A percentile compares a stretch with the other conserved stretches of the same genome.
These are phyloP conservation scores for Venturia aucupariae DNA, from an alignment of 2,329 filamentous ascomycete species.

Conservation along the genomic window DNA sequence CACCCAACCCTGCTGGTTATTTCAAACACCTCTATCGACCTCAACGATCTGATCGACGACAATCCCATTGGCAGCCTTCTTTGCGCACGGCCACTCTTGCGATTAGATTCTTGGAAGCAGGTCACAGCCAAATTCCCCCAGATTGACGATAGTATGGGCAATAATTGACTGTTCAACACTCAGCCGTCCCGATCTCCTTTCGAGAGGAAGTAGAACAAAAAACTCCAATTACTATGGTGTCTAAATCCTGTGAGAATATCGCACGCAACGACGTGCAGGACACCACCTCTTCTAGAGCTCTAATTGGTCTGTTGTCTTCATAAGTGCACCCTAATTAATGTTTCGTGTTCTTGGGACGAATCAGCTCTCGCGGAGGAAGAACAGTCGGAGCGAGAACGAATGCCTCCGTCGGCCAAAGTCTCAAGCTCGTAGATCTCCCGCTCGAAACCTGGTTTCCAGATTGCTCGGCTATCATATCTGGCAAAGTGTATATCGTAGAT, in stretches of 20 bases:
- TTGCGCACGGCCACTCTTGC: not conserved
- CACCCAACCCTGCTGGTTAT: not conserved
- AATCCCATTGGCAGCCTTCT: not conserved
- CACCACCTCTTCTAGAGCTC: too few species aligned
- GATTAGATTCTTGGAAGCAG: not conserved
- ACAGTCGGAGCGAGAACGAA: not conserved
- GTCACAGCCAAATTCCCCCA: not conserved
- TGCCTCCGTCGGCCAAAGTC: not conserved
- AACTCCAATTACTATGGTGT: too few species aligned
- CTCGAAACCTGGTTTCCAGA: not conserved
- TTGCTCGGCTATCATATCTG: not conserved
- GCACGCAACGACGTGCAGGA: too few species aligned
- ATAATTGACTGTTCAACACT: too few species aligned
- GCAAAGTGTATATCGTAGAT: not conserved
- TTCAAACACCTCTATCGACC: not conserved
- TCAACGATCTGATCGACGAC: not conserved
- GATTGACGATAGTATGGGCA: not conserved
- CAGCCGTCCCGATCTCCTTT: too few species aligned
- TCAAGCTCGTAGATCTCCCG: constrained; percentile 1
- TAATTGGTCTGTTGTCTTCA: too few species aligned
- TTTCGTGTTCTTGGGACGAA: too few species aligned
- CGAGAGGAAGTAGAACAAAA: not conserved
- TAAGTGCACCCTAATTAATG: too few species aligned
- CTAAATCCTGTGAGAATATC: not conserved
- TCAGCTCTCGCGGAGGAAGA: not conserved